Evolutionary conservation across 352 stramenopile species (phyloP), one percentile per base, ranked within the genome.

Genomic region (Pythium biforme): DNA sequence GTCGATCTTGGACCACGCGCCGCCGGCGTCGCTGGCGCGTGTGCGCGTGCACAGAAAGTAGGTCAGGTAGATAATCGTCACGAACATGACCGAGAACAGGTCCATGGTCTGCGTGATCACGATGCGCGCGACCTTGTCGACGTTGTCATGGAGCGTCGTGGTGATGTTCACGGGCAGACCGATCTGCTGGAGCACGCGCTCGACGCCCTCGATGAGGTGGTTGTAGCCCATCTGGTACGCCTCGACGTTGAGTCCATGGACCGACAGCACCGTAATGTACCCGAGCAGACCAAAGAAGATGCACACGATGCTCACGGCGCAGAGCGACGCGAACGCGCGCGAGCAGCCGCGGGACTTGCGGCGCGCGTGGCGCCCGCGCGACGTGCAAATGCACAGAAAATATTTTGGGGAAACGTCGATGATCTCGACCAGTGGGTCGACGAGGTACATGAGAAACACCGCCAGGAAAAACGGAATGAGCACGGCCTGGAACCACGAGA

Each of bases 71-170:
- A 95, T 95, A 34, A 94, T 82, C 29, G 86, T 95, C 58, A 95
- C 84, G 57, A 95, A 95, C 76, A 95, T 86, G 43, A 92, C 81
- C n/a, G 86, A 95, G 55, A 95, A 86, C 40, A 95, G 69, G 62
- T 95, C 84, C 86, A 95, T 95, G 10, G 81, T 93, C 70, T 95
- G 76, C 15, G 86, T 95, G 59, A 95, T 80, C 52, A 92, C 81
- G 27, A 94, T 70, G 37, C 84, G 81, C 20, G 85, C 86, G 25
- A 95, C 57, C 70, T 95, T 95, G 74, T 95, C 84, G 52, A 95
- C 83, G 59, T 95, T 95, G 71, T 95, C 86, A 60, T 95, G 86
- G 54, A 95, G 76, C 56, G 86, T 95, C 57, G 85, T 94, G 9
- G 86, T 95, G 63, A 95, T 95, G 67, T 94, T 95, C 47, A 90